Conservation (phyloP, 805 yeast genomes). For the Hanseniaspora osmophila region DNA sequence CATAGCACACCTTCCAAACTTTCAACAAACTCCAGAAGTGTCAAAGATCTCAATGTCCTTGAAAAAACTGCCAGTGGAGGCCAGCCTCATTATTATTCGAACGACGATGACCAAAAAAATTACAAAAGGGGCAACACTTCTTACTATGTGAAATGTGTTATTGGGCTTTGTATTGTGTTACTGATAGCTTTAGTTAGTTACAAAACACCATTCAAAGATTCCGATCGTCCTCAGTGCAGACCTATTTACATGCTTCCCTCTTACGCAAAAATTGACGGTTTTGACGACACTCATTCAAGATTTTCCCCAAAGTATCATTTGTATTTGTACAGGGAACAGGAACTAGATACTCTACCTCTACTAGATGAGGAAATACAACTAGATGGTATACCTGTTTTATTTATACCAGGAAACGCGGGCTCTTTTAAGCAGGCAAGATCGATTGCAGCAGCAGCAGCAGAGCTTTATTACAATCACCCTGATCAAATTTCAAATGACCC, state of each 20-base stretch:
- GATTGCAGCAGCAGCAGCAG: constrained; percentile 72
- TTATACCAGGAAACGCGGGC: constrained; percentile 97
- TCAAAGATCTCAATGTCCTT: too few species aligned
- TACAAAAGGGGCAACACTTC: too few species aligned
- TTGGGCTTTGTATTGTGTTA: background rate
- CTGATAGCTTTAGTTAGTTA: constrained; percentile 2
- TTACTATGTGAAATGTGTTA: background rate
- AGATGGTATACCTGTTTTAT: constrained; percentile 75
- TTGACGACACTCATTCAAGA: constrained; percentile 49
- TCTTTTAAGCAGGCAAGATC: constrained; percentile 81
- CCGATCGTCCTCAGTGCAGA: constrained; percentile 44
- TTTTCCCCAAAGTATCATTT: constrained; percentile 75
- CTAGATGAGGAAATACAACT: constrained; percentile 24
- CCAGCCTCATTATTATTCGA: too few species aligned
- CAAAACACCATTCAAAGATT: constrained; percentile 23
- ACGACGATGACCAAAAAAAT: too few species aligned
- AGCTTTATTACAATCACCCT: constrained; percentile 29
- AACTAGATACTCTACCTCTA: constrained; percentile 42
- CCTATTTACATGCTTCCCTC: constrained; percentile 73
- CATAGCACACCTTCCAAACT: too few species aligned
- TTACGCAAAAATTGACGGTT: constrained; percentile 59
- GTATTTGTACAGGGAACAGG: constrained; percentile 76
- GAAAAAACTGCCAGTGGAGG: too few species aligned
- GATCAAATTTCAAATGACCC: constrained; percentile 13
- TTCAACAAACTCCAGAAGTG: too few species aligned